Evolutionary conservation across 352 stramenopile genomes (phyloP).

Genomic region (Globisporangium okanoganense): DNA sequence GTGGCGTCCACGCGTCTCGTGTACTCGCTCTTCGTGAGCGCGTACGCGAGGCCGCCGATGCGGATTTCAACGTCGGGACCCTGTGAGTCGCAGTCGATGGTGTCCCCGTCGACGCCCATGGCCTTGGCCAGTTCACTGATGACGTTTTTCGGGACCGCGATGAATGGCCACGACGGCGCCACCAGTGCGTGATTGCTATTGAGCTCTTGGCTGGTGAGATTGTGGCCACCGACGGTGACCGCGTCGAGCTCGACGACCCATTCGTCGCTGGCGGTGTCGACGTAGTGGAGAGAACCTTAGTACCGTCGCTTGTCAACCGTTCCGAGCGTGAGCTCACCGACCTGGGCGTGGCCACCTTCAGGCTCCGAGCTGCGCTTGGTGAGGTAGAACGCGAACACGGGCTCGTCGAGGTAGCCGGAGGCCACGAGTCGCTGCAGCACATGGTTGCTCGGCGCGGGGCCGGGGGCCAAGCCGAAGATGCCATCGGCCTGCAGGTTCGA

Average conservation of each 20-base stretch:
- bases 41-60: not conserved
- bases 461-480: not conserved
- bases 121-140: slow-evolving; percentile 7
- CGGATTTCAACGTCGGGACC: not conserved
- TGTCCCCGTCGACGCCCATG: not conserved
- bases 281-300: slow-evolving; percentile 7
- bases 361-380: not conserved
- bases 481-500: not conserved
- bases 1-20: not conserved
- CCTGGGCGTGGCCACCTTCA: not conserved
- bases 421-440: slow-evolving; percentile 11
- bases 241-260: slow-evolving; percentile 11
- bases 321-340: slow-evolving; percentile 11
- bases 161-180: not conserved
- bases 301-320: slow-evolving; percentile 4
- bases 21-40: slow-evolving; percentile 8
- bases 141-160: not conserved
- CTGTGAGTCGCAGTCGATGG: not conserved
- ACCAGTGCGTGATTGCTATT: not conserved
- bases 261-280: not conserved
- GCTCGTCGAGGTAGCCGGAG: slow-evolving; percentile 6
- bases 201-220: not conserved
- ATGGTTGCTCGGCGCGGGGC: not conserved
- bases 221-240: not conserved
- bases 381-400: slow-evolving; percentile 14